Percentiles rank a stretch among this genome's conserved stretches.
These are phyloP conservation scores for Penicillium paxilli DNA, from an alignment of 495 filamentous ascomycete species.

Conservation along the genomic window DNA sequence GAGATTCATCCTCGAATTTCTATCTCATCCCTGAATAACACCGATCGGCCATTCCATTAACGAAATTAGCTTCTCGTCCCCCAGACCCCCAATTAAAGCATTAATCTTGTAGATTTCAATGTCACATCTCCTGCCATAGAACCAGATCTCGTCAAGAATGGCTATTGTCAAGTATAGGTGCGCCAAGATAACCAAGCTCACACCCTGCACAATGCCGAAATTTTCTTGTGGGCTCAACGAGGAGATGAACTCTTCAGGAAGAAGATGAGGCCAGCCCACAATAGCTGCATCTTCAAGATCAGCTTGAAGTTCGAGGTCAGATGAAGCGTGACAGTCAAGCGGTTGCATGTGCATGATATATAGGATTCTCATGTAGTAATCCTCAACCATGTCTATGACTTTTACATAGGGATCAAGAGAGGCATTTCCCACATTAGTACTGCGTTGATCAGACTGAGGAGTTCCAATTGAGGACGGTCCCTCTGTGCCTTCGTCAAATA, in stretches of 20 bases:
- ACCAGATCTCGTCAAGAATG: neutral
- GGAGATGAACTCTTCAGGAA: slow-evolving; percentile 5
- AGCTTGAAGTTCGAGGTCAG: slow-evolving; percentile 13
- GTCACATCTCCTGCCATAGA: neutral
- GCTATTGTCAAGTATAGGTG: neutral
- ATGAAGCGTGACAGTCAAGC: neutral
- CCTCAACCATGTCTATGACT: neutral
- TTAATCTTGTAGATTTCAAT: neutral
- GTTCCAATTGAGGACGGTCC: no score
- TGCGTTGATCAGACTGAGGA: no score
- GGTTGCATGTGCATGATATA: neutral
- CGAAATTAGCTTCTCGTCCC: neutral
- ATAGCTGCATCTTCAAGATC: slow-evolving; percentile 27
- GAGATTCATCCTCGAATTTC: neutral
- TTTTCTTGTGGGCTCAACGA: neutral
- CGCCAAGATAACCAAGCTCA: neutral
- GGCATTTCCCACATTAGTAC: no score
- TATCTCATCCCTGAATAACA: neutral
- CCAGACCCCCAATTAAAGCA: neutral
- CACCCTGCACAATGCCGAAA: neutral
- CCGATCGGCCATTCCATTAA: neutral
- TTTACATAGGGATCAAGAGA: no score
- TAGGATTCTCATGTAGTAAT: neutral
- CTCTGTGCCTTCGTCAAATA: no score
- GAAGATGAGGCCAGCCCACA: slow-evolving; percentile 2